Evolutionary conservation across 2,329 filamentous ascomycete species (phyloP).

Genomic region (Colletotrichum sp.): DNA sequence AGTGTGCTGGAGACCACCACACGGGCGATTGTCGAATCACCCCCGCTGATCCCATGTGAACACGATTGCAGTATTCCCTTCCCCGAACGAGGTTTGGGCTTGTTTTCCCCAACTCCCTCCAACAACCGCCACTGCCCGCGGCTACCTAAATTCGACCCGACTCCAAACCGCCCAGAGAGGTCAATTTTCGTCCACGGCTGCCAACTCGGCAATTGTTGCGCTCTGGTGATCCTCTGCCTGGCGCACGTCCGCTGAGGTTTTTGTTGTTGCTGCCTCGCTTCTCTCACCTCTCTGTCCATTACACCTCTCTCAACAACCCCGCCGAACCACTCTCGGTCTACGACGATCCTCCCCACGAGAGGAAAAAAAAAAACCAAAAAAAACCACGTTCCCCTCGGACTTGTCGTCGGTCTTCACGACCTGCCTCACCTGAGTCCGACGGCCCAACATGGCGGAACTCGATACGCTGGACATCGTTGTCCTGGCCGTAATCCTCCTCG

Average conservation of each 20-base stretch:
- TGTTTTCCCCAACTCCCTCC: constrained; percentile 5
- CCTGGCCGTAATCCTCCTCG: constrained; percentile 82
- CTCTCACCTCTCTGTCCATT: background rate
- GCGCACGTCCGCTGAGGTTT: background rate
- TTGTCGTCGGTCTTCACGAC: background rate
- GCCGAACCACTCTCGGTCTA: background rate
- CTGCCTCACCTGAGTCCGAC: constrained; percentile 1
- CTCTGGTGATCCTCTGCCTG: background rate
- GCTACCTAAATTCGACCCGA: background rate
- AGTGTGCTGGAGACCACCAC: background rate
- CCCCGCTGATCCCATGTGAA: constrained; percentile 21
- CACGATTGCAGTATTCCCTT: constrained; percentile 15
- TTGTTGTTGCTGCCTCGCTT: background rate
- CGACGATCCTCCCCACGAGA: background rate
- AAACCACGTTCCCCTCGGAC: background rate
- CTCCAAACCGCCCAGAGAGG: background rate
- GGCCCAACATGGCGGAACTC: constrained; percentile 80
- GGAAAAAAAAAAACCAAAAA: background rate
- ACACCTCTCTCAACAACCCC: background rate
- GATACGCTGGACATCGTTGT: constrained; percentile 95
- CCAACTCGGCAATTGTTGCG: constrained; percentile 2
- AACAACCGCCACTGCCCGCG: constrained; percentile 13
- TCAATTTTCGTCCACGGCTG: background rate
- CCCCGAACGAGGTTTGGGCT: background rate
- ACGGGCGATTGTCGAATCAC: constrained; percentile 10